Evolutionary conservation across 805 yeast genomes (phyloP), one percentile per base, ranked within the genome.

Genomic region (Tetrapisispora nanseiensis): DNA sequence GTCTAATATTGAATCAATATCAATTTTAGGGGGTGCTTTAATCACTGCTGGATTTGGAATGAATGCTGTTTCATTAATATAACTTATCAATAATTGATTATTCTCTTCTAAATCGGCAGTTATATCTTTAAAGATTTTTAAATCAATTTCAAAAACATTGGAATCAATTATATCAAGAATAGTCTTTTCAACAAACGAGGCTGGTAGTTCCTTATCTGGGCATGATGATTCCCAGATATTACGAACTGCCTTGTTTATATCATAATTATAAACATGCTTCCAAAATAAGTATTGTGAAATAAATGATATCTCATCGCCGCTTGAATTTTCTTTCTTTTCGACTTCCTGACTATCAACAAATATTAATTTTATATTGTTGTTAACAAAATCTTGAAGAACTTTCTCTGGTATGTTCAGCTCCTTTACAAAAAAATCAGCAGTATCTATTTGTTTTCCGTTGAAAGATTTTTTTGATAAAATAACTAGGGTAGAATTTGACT

Each of bases 231-330:
- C 85, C 63, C 82, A 76, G 52, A 86, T 75, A 59, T 81, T 80
- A 62, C 85, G 34, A 4, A 40, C 35, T 28, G 34, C 27, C 28
- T 79, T 78, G 38, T 79, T 80, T 37, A 59, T 61, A 27, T 72
- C 73, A 35, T 78, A 69, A 31, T 71, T 72, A 48, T 72, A 75
- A 7, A 83, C 75, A 33, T 72, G 67, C 46, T 73, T 72, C 95
- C 95, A 86, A 69, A 86, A 82, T 0, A 80, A 85, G 33, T 82
- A 75, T 65, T 87, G 95, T 44, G 76, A 66, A 39, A 86, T 86
- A 60, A 87, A 80, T 30, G 78, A 72, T 26, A 71, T 70, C 4
- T 76, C 43, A 29, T 40, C 43, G 29, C 43, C 43, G 20, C 39
- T 40, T 7, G 39, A 18, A 22, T 24, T 27, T 5, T n/a, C 16